Conservation (phyloP, 1,139 yeast species). For the Keqinozyma sinolaborantium region DNA sequence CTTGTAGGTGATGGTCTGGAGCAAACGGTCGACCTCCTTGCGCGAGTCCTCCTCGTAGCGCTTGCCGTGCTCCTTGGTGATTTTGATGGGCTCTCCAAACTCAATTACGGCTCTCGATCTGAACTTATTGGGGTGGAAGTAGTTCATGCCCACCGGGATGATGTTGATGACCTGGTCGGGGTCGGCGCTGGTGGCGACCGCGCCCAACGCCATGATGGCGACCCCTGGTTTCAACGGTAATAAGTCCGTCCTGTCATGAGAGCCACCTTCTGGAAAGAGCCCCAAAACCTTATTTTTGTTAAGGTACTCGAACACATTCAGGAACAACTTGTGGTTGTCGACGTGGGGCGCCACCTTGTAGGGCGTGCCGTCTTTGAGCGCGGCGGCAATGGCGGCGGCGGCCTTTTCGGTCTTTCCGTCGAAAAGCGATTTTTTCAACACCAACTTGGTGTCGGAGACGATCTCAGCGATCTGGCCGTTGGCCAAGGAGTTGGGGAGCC, state of each 20-base stretch:
- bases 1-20: slow-evolving; percentile 71
- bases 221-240: slow-evolving; percentile 95
- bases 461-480: slow-evolving; percentile 53
- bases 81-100: slow-evolving; percentile 84
- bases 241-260: slow-evolving; percentile 89
- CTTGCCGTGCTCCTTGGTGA: slow-evolving; percentile 59
- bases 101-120: slow-evolving; percentile 93
- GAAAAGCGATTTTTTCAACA: slow-evolving; percentile 47
- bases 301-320: slow-evolving; percentile 60
- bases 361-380: slow-evolving; percentile 44
- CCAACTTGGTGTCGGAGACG: slow-evolving; percentile 50
- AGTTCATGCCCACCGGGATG: slow-evolving; percentile 96
- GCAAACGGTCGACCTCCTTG: slow-evolving; percentile 67
- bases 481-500: slow-evolving; percentile 58
- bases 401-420: slow-evolving; percentile 10
- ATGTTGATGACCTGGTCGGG: slow-evolving; percentile 76
- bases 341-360: slow-evolving; percentile 62
- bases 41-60: slow-evolving; percentile 58
- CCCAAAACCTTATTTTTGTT: slow-evolving; percentile 58
- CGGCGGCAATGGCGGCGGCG: slow-evolving; percentile 16
- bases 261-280: slow-evolving; percentile 76
- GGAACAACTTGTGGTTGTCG: slow-evolving; percentile 58
- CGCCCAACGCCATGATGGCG: slow-evolving; percentile 96
- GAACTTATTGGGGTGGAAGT: slow-evolving; percentile 93
- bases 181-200: slow-evolving; percentile 58